Base-by-base conservation (phyloP, 1,284 basidiomycete genomes). In the Amylostereum areolatum region DNA sequence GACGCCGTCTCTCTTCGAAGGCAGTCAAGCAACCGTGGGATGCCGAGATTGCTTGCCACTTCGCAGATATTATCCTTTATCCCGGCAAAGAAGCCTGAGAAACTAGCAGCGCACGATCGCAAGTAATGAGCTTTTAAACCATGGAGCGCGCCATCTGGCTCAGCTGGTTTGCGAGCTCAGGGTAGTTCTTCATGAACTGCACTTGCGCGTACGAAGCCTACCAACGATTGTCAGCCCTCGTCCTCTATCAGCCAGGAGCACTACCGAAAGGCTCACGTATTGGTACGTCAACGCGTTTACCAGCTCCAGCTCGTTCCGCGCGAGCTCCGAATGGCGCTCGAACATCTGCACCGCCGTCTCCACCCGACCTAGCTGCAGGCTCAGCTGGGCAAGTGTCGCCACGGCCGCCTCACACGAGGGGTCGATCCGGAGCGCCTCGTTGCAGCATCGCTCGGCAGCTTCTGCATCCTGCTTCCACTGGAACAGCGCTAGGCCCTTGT, bases 321-420 rank as follows among this genome's bases (percentile, higher is more conserved):
- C 92, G 53, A 99, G 78, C 62, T 92, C 80, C 1, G 85, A 84
- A 62, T 91, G 89, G 61, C 83, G 79, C 62, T 85, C 81, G 62
- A 99, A 98, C 81, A 92, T 86, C 61, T 84, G 78, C 55, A 94
- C 84, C 5, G 96, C 95, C 53, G 87, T 79, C 44, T 89, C 83
- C 52, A 97, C 85, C 71, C 90, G 89, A 62, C 89, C 87, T 68
- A 96, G 92, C 71, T 99, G 96, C 56, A 99, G 67, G 54, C 80
- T 84, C 25, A 99, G 78, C 70, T 99, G 97, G 2, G 96, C 96
- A 33, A 99, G 80, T 0, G 95, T 97, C 11, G 93, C 93, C 3
- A 98, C 87, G 0, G 96, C 97, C 9, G 96, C 92, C 65, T 99
- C 97, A 70, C 96, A 99, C 58, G 96, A 93, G 12, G 88, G 76